Evolutionary conservation across 768 basidiomycete species (phyloP).

Genomic region (Xerocomus brunneocitrinus): DNA sequence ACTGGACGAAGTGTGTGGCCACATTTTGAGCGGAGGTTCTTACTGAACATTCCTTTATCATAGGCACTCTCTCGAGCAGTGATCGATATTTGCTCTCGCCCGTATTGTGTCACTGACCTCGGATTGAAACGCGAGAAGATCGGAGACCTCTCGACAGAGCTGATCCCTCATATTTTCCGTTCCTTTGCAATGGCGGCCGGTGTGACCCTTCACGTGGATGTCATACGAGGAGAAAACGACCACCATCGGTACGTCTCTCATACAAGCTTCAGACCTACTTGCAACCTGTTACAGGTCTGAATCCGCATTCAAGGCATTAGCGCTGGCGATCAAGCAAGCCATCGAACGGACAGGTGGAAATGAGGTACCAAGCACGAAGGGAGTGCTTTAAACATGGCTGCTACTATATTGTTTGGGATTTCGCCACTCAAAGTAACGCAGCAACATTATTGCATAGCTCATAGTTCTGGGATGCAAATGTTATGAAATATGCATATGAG

Average conservation of each 20-base stretch:
- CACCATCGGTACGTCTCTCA: slow-evolving; percentile 76
- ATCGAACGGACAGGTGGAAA: slow-evolving; percentile 82
- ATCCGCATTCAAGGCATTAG: slow-evolving; percentile 96
- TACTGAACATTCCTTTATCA: slow-evolving; percentile 3
- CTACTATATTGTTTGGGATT: neutral
- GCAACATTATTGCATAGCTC: slow-evolving; percentile 1
- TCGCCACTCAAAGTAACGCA: neutral
- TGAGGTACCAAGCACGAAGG: slow-evolving; percentile 96
- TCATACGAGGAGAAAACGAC: slow-evolving; percentile 92
- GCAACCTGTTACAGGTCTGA: slow-evolving; percentile 62
- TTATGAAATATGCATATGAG: slow-evolving; percentile 19
- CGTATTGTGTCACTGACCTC: slow-evolving; percentile 91
- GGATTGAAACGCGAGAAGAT: slow-evolving; percentile 86
- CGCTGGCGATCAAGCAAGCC: slow-evolving; percentile 93
- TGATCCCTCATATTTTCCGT: slow-evolving; percentile 97
- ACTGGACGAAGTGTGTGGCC: slow-evolving; percentile 77
- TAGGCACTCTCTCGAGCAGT: slow-evolving; percentile 95
- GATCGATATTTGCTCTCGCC: slow-evolving; percentile 96
- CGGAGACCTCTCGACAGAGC: slow-evolving; percentile 93
- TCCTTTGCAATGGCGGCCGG: slow-evolving; percentile 97
- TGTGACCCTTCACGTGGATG: slow-evolving; percentile 91
- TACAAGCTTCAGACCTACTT: neutral
- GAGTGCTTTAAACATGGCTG: slow-evolving; percentile 56
- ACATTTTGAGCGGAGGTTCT: neutral
- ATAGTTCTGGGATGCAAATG: neutral